Base-by-base conservation (phyloP, 2,329 filamentous ascomycete genomes). In the Nemania bipapillata region DNA sequence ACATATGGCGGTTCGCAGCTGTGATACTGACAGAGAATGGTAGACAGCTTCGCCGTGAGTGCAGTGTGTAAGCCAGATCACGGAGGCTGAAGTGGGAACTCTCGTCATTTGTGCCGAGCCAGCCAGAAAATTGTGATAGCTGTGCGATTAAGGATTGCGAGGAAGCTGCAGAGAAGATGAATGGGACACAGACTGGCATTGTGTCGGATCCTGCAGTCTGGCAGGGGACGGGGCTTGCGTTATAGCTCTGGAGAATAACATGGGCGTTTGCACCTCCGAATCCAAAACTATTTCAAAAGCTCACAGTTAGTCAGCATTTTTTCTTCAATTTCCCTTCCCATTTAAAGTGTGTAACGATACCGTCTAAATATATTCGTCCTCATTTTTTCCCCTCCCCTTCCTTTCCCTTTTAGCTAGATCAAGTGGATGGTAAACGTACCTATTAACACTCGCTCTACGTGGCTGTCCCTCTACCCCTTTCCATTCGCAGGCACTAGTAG, bases 191-290 rank as follows among this genome's bases (percentile, higher is more conserved):
- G 45, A 24, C 5, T 7, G 45, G 20, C 6, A n/a, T n/a, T n/a
- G 40, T 45, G 50, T n/a, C 4, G 17, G 5, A 20, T 9, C 30
- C 30, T 20, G 50, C 22, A n/a, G 30, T 4, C 30, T 32, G 30
- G 9, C 4, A 32, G 9, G 30, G 9, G 4, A 32, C 4, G 9
- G 30, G 30, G 30, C 15, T 22, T 11, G 9, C 20, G 4, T 37
- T 24, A 37, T 20, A 63, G n/a, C 24, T 57, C 28, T 68, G 61
- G 3, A 68, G 20, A 32, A 68, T 65, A 15, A 22, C 66, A 24
- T 66, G 63, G 3, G 63, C 55, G 17, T 66, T 68, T 12, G 77
- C 72, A 6, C 81, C 80, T 3, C 81, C 81, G 42, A 61, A 68
- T 3, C 66, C 66, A 40, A 68, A 68, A 12, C 47, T 61, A 58